Evolutionary conservation across 2,329 filamentous ascomycete species (phyloP), one percentile per base, ranked within the genome.

Genomic region (Monosporascus sp.): DNA sequence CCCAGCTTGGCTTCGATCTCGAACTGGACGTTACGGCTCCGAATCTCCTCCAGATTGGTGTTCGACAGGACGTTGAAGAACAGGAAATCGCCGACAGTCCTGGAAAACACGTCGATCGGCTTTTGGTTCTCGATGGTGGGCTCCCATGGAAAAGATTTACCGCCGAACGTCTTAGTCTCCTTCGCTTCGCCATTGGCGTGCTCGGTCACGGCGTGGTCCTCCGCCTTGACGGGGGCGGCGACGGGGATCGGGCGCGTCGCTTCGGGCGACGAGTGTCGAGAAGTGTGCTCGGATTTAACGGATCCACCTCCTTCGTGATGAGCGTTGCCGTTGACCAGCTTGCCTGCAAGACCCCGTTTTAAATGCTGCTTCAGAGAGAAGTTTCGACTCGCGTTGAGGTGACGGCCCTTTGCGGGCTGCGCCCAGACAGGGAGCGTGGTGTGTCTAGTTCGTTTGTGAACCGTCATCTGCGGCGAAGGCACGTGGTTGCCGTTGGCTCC

Each of bases 1-100:
- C 94, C 94, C 48, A 97, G 77, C 70, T 97, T 97, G 9, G 91
- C 94, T 73, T 99, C 94, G 51, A 99, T 89, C 71, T 99, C 94
- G 50, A 97, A 85, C 55, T 90, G 81, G 15, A 91, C 86, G 7
- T 83, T 84, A 17, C 81, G 78, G 50, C 80, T 80, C 17, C 75
- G 71, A 20, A 88, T 80, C 60, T 88, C 83, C 35, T 79, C 79
- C 38, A 85, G 77, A 59, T 89, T 83, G n/a, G 80, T 76, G 56
- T 85, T 83, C 50, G 79, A 75, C 7, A 94, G 78, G 18, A 94
- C 86, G 52, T 87, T 78, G 48, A 82, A 68, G 66, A 86, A 95
- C 11, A 97, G 74, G 63, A 91, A 96, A 66, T 96, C 89, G 56
- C 87, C 89, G n/a, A 96, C 79, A 18, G 77, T 69, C 62, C 85